Evolutionary conservation across 2,329 filamentous ascomycete genomes (phyloP).

Genomic region (Venturia effusa): DNA sequence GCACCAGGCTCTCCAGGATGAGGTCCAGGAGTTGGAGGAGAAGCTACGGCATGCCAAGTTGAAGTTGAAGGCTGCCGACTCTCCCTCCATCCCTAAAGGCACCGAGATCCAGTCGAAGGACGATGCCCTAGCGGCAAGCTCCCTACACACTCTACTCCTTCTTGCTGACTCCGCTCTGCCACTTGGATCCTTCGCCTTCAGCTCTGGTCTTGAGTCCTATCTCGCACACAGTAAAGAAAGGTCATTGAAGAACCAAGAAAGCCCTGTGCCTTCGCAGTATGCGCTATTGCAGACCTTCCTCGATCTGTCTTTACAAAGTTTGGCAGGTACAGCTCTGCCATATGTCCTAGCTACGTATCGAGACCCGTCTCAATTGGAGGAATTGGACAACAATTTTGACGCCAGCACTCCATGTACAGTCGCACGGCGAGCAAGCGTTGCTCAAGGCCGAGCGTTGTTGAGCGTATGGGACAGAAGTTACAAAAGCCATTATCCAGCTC

Average conservation of each 20-base stretch:
- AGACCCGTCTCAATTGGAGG: conserved; percentile 38
- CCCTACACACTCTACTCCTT: conserved; percentile 59
- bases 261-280: conserved; percentile 17
- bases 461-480: conserved; percentile 68
- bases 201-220: conserved; percentile 71
- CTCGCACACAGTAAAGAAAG: conserved; percentile 49
- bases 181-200: conserved; percentile 79
- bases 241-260: conserved; percentile 19
- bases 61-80: conserved; percentile 29
- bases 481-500: conserved; percentile 18
- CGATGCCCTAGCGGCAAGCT: conserved; percentile 14
- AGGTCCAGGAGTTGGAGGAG: conserved; percentile 49
- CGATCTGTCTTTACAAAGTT: conserved; percentile 56
- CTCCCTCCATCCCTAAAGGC: neutral
- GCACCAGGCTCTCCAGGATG: conserved; percentile 29
- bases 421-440: conserved; percentile 60
- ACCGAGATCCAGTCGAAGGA: conserved; percentile 8
- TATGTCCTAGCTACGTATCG: conserved; percentile 62
- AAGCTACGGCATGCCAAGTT: conserved; percentile 36
- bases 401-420: conserved; percentile 71
- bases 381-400: conserved; percentile 65
- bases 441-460: conserved; percentile 65
- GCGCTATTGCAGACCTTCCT: conserved; percentile 47
- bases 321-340: conserved; percentile 62
- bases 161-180: conserved; percentile 74